Conservation (phyloP, 108 stramenopile species). For the Mayamaea pseudoterrestris region DNA sequence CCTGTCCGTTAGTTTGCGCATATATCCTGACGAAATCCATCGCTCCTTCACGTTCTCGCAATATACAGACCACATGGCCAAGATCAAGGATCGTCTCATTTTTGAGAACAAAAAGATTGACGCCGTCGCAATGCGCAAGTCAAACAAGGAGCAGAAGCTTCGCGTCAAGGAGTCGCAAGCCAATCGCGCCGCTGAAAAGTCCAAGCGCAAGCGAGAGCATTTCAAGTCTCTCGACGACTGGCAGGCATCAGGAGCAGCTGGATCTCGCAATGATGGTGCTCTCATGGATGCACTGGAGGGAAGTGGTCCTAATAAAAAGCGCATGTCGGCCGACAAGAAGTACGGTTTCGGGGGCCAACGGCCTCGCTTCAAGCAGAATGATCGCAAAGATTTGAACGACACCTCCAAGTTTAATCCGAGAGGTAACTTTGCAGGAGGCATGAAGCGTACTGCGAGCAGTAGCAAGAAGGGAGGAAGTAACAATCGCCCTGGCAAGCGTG, state of each 20-base stretch:
- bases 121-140: conserved; percentile 77
- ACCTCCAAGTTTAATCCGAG: conserved; percentile 66
- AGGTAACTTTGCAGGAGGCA: conserved; percentile 72
- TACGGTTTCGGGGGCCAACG: conserved; percentile 77
- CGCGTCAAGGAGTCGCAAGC: conserved; percentile 47
- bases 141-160: conserved; percentile 43
- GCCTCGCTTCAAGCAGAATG: conserved; percentile 83
- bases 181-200: conserved; percentile 81
- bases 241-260: conserved; percentile 54
- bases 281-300: conserved; percentile 10
- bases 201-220: conserved; percentile 76
- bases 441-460: conserved; percentile 28
- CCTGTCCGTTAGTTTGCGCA: not conserved
- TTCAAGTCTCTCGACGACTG: conserved; percentile 80
- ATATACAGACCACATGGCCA: conserved; percentile 76
- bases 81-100: conserved; percentile 95
- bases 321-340: conserved; percentile 46
- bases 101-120: conserved; percentile 98
- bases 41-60: not conserved
- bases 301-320: conserved; percentile 40
- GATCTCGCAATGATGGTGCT: conserved; percentile 43
- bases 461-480: conserved; percentile 8
- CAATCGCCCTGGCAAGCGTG: conserved; percentile 61
- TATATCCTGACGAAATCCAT: not conserved
- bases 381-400: conserved; percentile 62